Conservation (phyloP, 768 basidiomycete genomes). For the Zangia roseola region DNA sequence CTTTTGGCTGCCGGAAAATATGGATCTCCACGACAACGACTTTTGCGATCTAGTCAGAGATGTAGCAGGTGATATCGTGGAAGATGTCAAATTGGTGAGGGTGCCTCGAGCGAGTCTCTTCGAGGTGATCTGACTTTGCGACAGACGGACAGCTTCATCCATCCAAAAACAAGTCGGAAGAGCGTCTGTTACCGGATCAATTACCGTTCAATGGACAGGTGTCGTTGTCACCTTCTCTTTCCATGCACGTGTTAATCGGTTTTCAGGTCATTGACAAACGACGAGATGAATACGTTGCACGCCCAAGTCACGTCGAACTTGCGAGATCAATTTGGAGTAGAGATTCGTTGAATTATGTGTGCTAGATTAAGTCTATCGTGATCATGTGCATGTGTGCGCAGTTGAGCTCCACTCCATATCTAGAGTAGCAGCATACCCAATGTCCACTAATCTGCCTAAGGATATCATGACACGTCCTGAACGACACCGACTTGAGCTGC, state of each 20-base stretch:
- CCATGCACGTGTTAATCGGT: constrained; percentile 5
- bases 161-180: constrained; percentile 79
- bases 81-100: constrained; percentile 82
- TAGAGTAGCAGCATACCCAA: constrained; percentile 16
- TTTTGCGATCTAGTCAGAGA: constrained; percentile 95
- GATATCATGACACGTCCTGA: constrained; percentile 52
- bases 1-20: constrained; percentile 78
- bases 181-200: constrained; percentile 90
- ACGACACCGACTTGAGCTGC: constrained; percentile 97
- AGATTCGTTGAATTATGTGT: constrained; percentile 72
- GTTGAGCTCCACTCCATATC: constrained; percentile 30
- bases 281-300: constrained; percentile 85
- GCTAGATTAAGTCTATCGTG: constrained; percentile 38
- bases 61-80: constrained; percentile 87
- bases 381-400: constrained; percentile 24
- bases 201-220: constrained; percentile 97
- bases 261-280: constrained; percentile 78
- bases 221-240: constrained; percentile 9
- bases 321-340: constrained; percentile 68
- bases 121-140: constrained; percentile 5
- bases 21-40: constrained; percentile 85
- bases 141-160: constrained; percentile 88
- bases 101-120: neutral
- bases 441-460: constrained; percentile 8
- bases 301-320: constrained; percentile 54